Evolutionary conservation across 306 rosid genomes (phyloP).

Genomic region (Lathyrus tuberosus): DNA sequence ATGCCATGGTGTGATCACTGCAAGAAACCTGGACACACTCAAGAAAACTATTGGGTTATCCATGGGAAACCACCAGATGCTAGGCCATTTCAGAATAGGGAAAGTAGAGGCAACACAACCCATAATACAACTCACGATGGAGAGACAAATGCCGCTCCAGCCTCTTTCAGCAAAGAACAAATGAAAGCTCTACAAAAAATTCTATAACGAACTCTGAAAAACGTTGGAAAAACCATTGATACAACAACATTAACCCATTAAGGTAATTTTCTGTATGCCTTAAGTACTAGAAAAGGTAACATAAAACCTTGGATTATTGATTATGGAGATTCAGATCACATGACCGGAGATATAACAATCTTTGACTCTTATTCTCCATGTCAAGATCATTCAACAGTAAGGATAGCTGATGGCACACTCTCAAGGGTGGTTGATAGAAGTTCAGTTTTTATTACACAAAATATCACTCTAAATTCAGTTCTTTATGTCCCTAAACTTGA

Average conservation of each 20-base stretch:
- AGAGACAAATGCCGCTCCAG: background rate
- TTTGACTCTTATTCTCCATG: background rate
- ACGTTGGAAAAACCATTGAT: background rate
- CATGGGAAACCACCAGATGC: too few species aligned
- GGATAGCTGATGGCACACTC: background rate
- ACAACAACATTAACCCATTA: background rate
- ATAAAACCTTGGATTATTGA: background rate
- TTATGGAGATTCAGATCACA: background rate
- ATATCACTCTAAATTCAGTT: too few species aligned
- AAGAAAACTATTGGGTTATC: too few species aligned
- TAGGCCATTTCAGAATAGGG: too few species aligned
- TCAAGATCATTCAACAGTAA: background rate
- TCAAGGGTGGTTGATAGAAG: too few species aligned
- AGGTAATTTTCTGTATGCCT: too few species aligned
- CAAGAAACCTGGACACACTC: too few species aligned
- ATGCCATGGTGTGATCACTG: too few species aligned
- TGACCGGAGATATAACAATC: background rate
- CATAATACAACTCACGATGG: background rate
- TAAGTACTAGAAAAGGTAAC: too few species aligned
- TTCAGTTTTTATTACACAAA: too few species aligned
- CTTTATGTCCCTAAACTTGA: conserved; percentile 13
- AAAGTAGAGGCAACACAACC: background rate
- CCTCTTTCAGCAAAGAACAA: background rate
- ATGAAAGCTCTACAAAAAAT: background rate
- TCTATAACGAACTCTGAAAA: background rate